phyloP scores from a whole-genome alignment of 2,329 filamentous ascomycete genomes.

The Geoglossum cookeanum region DNA sequence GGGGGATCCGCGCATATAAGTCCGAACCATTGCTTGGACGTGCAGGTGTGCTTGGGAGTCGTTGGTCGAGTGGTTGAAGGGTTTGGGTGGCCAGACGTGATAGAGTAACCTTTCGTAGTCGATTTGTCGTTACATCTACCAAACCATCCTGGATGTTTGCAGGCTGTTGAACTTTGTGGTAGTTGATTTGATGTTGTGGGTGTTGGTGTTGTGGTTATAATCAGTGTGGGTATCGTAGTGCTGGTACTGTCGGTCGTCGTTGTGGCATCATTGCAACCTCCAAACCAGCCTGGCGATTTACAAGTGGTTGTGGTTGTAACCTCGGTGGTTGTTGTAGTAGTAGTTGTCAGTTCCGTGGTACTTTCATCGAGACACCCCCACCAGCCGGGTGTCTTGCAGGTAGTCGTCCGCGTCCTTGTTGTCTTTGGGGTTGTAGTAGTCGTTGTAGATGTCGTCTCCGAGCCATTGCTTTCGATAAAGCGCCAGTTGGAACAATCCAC shows the following conservation, averaged over 20 bases:
- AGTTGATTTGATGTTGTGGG: not conserved
- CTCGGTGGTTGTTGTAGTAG: constrained; percentile 20
- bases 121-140: constrained; percentile 8
- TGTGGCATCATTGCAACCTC: constrained; percentile 19
- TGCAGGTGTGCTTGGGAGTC: not conserved
- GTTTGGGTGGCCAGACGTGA: constrained; percentile 10
- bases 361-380: constrained; percentile 60
- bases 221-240: constrained; percentile 11
- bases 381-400: constrained; percentile 84
- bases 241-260: constrained; percentile 15
- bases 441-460: constrained; percentile 43
- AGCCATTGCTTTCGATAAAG: constrained; percentile 83
- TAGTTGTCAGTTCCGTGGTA: constrained; percentile 31
- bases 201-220: constrained; percentile 16
- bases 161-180: constrained; percentile 14
- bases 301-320: constrained; percentile 20
- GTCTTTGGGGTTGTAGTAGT: constrained; percentile 38
- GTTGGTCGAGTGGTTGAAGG: not conserved
- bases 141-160: constrained; percentile 25
- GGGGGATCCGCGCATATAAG: constrained; percentile 6
- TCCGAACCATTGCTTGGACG: constrained; percentile 5
- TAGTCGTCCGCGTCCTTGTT: constrained; percentile 54
- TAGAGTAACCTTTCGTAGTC: constrained; percentile 6
- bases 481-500: constrained; percentile 88
- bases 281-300: constrained; percentile 25